phyloP scores from a whole-genome alignment of 805 yeast genomes.

The Saturnispora sekii region DNA sequence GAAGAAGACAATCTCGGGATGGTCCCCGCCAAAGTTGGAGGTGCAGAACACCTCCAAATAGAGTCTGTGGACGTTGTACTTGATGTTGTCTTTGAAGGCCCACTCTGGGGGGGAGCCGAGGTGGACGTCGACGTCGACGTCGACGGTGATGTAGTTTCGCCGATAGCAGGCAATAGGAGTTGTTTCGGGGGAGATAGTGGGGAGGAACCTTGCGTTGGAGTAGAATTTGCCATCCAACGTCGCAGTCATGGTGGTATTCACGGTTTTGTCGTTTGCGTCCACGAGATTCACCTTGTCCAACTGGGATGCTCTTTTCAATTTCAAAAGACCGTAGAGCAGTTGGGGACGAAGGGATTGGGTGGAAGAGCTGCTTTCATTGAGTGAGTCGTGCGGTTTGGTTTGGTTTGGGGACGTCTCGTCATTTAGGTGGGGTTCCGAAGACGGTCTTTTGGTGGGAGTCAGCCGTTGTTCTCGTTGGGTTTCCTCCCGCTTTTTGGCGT shows the following conservation, averaged over 20 bases:
- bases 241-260: background rate
- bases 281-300: background rate
- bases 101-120: background rate
- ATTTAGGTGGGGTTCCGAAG: no score
- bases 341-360: no score
- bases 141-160: conserved; percentile 13
- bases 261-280: background rate
- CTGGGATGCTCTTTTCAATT: background rate
- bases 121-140: background rate
- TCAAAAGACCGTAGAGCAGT: background rate
- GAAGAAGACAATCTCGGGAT: conserved; percentile 10
- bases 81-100: background rate
- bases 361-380: no score
- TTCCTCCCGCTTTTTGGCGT: background rate
- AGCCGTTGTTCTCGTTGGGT: no score
- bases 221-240: conserved; percentile 16
- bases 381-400: no score
- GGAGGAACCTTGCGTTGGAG: conserved; percentile 12
- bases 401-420: no score
- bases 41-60: conserved; percentile 8
- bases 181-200: background rate
- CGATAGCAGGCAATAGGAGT: conserved; percentile 18
- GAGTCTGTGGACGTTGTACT: conserved; percentile 1
- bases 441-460: no score
- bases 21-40: conserved; percentile 12